Evolutionary conservation across 441 rosid species (phyloP), one percentile per base, ranked within the genome.

Genomic region (Erysimum pusillum): DNA sequence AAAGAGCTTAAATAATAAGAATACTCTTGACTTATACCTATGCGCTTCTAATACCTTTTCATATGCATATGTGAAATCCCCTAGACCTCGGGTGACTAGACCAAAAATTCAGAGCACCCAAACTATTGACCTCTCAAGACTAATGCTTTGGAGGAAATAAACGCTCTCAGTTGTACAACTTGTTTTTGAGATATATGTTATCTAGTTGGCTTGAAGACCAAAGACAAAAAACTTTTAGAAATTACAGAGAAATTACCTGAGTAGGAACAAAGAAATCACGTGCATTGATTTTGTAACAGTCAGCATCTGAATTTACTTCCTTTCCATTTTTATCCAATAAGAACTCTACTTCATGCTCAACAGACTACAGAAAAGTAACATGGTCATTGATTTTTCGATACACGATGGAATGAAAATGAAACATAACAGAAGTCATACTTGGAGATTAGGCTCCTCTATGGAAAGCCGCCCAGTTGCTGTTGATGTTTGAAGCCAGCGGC

Each of bases 401-500:
- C 75, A 41, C 13, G 39, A 57, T 58, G 52, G 57, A 81, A 61
- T 61, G 44, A 38, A 59, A 54, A 57, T 42, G 69, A 31, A 76
- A 67, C 69, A 28, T 44, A 57, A 53, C 48, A 60, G 42, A 61
- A 77, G 39, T 58, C 71, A 75, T 72, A 96, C 99, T 96, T 96
- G 99, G 84, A 96, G 98, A 88, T 96, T 93, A 75, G 99, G 99
- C 81, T 91, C 94, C 79, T 85, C 93, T 78, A 89, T 87, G 76
- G 99, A 95, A 82, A 95, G 89, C 59, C 99, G 85, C 61, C 99
- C 99, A 39, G 99, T 96, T 65, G 98, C 94, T 15, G 99, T 93
- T 25, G 99, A 96, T 52, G 99, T 93, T 82, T 96, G 99, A 72
- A 96, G 96, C 99, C 97, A 96, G 78, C 74, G 97, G 51, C 99